Evolutionary conservation across 2,329 filamentous ascomycete genomes (phyloP), one percentile per base, ranked within the genome.

Genomic region (Pseudomassariella vexata): DNA sequence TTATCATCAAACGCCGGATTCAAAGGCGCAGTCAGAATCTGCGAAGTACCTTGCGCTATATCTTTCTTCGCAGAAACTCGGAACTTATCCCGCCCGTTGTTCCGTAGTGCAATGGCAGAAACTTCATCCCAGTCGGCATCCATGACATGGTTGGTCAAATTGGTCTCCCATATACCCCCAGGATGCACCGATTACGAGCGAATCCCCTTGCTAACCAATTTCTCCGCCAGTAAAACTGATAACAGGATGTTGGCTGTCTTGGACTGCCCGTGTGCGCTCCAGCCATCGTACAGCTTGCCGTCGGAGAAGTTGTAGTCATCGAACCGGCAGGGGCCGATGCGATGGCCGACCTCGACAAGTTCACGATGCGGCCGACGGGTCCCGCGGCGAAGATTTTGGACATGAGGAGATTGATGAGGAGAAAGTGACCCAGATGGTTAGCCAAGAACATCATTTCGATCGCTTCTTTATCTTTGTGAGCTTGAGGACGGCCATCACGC

Each of bases 161-260:
- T 27, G 17, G 39, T 17, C 17, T 16, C 30, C 44, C 40, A 35
- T 22, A 43, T 22, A 24, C 30, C 43, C 11, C 35, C 35, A 4
- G 30, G 35, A 14, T 33, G 35, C 8, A 28, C 24, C 19, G 24
- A 9, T 14, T 19, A 28, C 8, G 32, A 9, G 14, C 15, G 18
- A 12, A 30, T 24, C 12, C 20, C 20, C 28, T 22, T 30, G 28
- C 7, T 14, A 9, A 21, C 28, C 28, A 30, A 19, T 14, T 21
- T 16, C 15, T 21, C 19, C 41, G 46, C 44, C 11, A 62, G 42
- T 26, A 48, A 50, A 10, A 50, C 47, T 1, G 49, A 50, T 38
- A 59, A 58, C 36, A 63, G 48, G 5, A 68, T 60, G 28, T 66
- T 63, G 7, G 63, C 62, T 7, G 62, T 56, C 41, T 69, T 69